Conservation (phyloP, 2,329 filamentous ascomycete species). For the Paracorniculantispora psalliotae region DNA sequence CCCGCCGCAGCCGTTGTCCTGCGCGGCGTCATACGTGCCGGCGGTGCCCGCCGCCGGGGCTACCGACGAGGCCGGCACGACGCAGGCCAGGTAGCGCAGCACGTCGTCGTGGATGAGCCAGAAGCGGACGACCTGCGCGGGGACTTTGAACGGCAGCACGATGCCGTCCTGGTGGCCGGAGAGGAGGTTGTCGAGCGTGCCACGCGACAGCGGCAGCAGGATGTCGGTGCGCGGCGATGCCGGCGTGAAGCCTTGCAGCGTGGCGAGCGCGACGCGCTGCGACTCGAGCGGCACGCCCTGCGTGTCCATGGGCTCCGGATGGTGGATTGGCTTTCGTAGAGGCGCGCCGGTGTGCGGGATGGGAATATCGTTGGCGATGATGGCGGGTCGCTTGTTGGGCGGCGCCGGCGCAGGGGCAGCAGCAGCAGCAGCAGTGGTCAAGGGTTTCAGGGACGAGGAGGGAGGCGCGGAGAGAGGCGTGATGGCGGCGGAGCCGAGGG, state of each 20-base stretch:
- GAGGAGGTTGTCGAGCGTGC: constrained; percentile 45
- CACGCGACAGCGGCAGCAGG: constrained; percentile 44
- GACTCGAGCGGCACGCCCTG: constrained; percentile 32
- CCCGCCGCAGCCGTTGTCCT: constrained; percentile 11
- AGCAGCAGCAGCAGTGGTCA: no score
- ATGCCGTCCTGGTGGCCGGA: constrained; percentile 49
- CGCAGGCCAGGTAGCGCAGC: constrained; percentile 55
- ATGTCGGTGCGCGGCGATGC: constrained; percentile 49
- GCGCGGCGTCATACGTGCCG: constrained; percentile 25
- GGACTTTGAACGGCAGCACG: constrained; percentile 51
- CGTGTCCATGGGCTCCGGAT: constrained; percentile 17
- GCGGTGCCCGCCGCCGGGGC: constrained; percentile 31
- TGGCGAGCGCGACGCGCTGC: constrained; percentile 47
- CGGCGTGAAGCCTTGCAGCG: constrained; percentile 43
- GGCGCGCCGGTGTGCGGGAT: constrained; percentile 8
- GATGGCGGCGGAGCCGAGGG: neutral
- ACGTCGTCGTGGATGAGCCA: constrained; percentile 56
- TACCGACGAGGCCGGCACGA: no score
- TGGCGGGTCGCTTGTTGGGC: neutral
- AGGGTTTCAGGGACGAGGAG: neutral
- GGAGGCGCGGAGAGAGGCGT: constrained; percentile 3
- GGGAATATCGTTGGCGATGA: constrained; percentile 11
- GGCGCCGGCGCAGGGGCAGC: no score
- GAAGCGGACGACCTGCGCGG: constrained; percentile 50
- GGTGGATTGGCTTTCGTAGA: constrained; percentile 26